Evolutionary conservation across 2,329 filamentous ascomycete species (phyloP), one percentile per base, ranked within the genome.

Genomic region (Claviceps sp.): DNA sequence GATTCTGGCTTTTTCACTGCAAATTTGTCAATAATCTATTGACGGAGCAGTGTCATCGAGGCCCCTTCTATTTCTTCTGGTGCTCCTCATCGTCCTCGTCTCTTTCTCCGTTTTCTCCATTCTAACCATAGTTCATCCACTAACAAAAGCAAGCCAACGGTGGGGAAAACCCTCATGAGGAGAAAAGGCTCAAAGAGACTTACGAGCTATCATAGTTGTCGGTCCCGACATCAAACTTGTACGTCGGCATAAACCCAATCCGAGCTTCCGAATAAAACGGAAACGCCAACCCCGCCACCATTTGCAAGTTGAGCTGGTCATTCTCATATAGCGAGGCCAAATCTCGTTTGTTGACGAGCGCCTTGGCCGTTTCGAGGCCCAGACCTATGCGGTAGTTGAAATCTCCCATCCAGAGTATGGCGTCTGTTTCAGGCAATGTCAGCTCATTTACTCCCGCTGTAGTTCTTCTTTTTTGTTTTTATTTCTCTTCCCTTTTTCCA

Each of bases 321-420:
- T 96, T 94, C 55, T 93, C 86, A 63, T 95, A 94, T 48, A 97
- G 70, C 17, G 77, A 83, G 52, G 85, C 86, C 11, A 95, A 73
- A 61, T 96, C 85, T 26, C 79, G 74, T 51, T 78, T 76, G 59
- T 83, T 78, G 51, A 95, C 80, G 9, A 95, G 71, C 36, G 82
- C 78, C 57, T 86, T 83, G 7, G 88, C 87, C 54, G 77, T 82
- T 40, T 95, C 88, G 57, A 88, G 82, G 45, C 77, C 78, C 52
- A 97, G 75, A 1, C 90, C 91, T 60, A 98, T 95, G 17, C 93
- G 85, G 67, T 98, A 98, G 64, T 98, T 98, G 73, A 98, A 98
- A 66, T 98, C 93, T 5, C 93, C 93, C 43, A 96, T 77, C 91
- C 93, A 98, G 50, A 96, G 84, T 38, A 97, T 84, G 22, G 86